These are phyloP conservation scores for Firmiana major DNA, from an alignment of 345 rosid species.

Conservation along the genomic window DNA sequence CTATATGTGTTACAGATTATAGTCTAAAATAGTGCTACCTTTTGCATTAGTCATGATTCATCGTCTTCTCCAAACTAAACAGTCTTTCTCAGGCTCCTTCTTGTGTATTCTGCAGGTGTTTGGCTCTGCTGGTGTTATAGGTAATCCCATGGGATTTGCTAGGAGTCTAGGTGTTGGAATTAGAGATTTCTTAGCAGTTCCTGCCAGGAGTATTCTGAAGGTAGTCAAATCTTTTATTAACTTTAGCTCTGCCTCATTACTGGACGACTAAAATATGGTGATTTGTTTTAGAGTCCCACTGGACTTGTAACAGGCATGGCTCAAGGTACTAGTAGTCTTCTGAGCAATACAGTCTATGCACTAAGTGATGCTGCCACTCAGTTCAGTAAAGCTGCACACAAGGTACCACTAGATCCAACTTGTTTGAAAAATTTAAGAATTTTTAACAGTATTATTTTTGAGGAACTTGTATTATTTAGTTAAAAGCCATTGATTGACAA, in stretches of 20 bases:
- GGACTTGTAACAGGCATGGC: conserved; percentile 92
- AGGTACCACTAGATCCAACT: conserved; percentile 45
- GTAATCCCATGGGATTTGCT: conserved; percentile 96
- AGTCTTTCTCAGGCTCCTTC: background rate
- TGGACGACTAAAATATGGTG: background rate
- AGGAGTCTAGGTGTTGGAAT: conserved; percentile 87
- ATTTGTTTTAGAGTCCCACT: conserved; percentile 64
- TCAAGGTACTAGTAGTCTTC: conserved; percentile 85
- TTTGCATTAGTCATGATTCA: background rate
- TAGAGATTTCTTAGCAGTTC: conserved; percentile 86
- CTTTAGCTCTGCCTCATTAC: conserved; percentile 5
- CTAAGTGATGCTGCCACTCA: conserved; percentile 95
- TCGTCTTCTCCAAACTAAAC: background rate
- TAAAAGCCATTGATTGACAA: conserved; percentile 4
- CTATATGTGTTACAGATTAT: background rate
- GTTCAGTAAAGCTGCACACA: conserved; percentile 96
- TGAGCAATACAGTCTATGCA: conserved; percentile 88
- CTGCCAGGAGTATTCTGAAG: conserved; percentile 70
- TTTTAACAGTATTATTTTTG: background rate
- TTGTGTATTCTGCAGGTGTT: conserved; percentile 56
- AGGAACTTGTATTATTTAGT: background rate
- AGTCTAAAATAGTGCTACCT: background rate
- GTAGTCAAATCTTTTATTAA: conserved; percentile 29
- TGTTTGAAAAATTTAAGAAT: background rate
- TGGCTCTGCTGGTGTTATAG: conserved; percentile 97